Conservation (phyloP, 352 stramenopile genomes). For the Thalassiosira exigua region DNA sequence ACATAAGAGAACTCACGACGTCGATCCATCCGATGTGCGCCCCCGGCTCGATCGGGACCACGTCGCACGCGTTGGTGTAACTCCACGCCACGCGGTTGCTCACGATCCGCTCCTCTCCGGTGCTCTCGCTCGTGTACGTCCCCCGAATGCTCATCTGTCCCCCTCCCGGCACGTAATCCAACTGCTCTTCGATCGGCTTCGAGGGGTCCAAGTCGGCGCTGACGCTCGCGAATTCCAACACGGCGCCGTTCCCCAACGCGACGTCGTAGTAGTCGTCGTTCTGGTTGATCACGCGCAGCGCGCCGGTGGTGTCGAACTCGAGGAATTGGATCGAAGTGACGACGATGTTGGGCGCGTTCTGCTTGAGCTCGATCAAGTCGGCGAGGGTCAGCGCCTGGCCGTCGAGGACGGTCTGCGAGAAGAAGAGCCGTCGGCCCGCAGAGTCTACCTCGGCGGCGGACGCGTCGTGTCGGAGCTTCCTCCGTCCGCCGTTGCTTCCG, state of each 20-base stretch:
- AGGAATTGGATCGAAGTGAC: slow-evolving; percentile 19
- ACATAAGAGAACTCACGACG: neutral
- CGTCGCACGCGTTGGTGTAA: slow-evolving; percentile 8
- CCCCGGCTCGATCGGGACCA: neutral
- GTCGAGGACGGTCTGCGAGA: too few species aligned
- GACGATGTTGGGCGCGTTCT: too few species aligned
- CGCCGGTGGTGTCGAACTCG: slow-evolving; percentile 1
- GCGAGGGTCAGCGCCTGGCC: too few species aligned
- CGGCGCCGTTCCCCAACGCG: neutral
- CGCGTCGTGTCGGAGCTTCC: neutral
- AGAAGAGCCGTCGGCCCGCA: too few species aligned
- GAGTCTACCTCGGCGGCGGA: too few species aligned
- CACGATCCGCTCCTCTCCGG: neutral
- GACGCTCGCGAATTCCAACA: neutral
- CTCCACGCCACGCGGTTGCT: slow-evolving; percentile 4
- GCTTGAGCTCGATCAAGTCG: too few species aligned
- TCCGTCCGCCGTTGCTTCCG: neutral
- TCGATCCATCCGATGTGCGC: slow-evolving; percentile 1
- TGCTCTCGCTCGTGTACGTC: neutral
- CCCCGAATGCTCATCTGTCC: neutral
- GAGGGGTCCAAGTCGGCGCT: neutral
- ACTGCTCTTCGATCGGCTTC: neutral
- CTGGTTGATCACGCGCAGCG: neutral
- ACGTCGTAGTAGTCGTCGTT: slow-evolving; percentile 4
- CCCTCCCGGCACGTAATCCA: slow-evolving; percentile 4